phyloP scores from a whole-genome alignment of 768 basidiomycete species.

The Hydnum rufescens region DNA sequence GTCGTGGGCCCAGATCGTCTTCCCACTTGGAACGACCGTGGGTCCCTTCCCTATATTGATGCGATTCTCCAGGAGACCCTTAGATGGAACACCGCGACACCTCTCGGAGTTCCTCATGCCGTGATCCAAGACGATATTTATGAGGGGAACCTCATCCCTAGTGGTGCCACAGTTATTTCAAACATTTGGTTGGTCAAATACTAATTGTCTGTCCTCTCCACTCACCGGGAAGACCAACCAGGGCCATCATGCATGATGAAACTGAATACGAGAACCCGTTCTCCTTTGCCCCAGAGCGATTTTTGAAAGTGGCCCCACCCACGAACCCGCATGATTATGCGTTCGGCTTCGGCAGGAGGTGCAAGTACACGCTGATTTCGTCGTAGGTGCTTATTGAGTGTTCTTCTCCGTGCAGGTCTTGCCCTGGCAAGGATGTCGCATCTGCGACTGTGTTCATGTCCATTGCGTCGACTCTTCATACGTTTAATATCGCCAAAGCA shows the following conservation, averaged over 20 bases:
- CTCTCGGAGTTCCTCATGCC: slow-evolving; percentile 4
- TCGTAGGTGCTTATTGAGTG: neutral
- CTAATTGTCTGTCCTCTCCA: neutral
- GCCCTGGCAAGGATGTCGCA: neutral
- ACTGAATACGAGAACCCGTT: slow-evolving; percentile 1
- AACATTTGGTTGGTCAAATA: slow-evolving; percentile 8
- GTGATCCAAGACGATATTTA: slow-evolving; percentile 7
- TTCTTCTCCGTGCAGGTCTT: neutral
- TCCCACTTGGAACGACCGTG: slow-evolving; percentile 11
- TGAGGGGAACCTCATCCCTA: slow-evolving; percentile 6
- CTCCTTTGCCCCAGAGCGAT: slow-evolving; percentile 2
- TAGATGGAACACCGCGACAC: slow-evolving; percentile 8
- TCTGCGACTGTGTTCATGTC: neutral
- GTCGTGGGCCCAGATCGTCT: slow-evolving; percentile 15
- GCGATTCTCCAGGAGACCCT: slow-evolving; percentile 11
- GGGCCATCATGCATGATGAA: slow-evolving; percentile 1
- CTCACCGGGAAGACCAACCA: neutral
- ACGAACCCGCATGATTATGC: neutral
- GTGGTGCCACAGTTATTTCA: slow-evolving; percentile 4
- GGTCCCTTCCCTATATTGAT: slow-evolving; percentile 10
- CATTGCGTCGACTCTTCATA: neutral
- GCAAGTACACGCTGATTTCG: neutral
- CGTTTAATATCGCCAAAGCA: neutral
- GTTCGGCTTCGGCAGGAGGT: neutral
- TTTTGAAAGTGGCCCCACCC: neutral